Evolutionary conservation across 2,329 filamentous ascomycete genomes (phyloP).

Genomic region (Purpureocillium takamizusanense): DNA sequence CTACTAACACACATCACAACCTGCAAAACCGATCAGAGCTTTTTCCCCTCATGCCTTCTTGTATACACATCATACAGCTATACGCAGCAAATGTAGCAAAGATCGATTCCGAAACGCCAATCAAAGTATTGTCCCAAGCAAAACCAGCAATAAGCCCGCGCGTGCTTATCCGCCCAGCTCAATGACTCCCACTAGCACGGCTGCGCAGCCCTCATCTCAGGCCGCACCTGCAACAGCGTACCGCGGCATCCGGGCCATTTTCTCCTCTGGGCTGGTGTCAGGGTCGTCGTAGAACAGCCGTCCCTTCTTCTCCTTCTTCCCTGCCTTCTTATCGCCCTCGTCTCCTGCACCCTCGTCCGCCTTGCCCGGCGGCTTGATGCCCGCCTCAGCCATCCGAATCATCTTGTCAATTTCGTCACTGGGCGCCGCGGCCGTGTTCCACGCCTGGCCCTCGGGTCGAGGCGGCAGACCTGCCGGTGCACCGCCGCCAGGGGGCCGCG

Average conservation of each 20-base stretch:
- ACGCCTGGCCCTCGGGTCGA: constrained; percentile 27
- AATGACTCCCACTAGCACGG: no score
- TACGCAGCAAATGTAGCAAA: no score
- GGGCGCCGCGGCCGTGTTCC: constrained; percentile 17
- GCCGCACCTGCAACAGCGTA: constrained; percentile 50
- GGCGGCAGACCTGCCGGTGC: constrained; percentile 32
- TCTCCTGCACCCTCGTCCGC: constrained; percentile 48
- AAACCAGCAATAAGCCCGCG: no score
- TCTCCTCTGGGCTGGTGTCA: constrained; percentile 77
- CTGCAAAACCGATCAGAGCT: no score
- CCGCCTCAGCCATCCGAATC: constrained; percentile 56
- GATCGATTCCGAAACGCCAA: no score
- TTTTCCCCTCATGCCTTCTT: background rate
- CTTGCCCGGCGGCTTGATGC: constrained; percentile 38
- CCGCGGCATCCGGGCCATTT: constrained; percentile 68
- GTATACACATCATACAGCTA: no score
- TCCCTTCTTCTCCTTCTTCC: constrained; percentile 54
- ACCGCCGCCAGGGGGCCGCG: constrained; percentile 32
- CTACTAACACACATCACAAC: no score
- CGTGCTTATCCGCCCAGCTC: no score
- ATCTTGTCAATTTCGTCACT: constrained; percentile 57
- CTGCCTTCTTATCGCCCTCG: constrained; percentile 50
- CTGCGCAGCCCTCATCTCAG: background rate
- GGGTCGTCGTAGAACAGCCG: constrained; percentile 77
- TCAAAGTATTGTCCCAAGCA: no score